Evolutionary conservation across 208 protist genomes (phyloP).

Genomic region (Leishmania major): DNA sequence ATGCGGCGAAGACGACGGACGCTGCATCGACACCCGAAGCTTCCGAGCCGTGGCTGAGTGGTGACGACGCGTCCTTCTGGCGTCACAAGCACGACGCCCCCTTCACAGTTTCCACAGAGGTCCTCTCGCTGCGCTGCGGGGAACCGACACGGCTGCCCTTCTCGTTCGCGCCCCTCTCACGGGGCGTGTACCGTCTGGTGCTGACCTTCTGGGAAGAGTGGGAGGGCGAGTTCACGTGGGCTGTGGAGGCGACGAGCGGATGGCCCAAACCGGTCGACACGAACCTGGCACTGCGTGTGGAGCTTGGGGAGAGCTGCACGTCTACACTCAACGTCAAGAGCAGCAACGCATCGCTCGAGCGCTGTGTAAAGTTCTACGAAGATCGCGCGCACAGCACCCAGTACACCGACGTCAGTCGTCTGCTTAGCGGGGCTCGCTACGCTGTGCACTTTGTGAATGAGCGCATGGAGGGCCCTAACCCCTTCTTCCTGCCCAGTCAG

Average conservation of each 20-base stretch:
- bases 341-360: constrained; percentile 68
- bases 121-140: constrained; percentile 66
- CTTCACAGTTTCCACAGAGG: constrained; percentile 76
- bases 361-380: constrained; percentile 70
- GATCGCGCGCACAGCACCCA: constrained; percentile 50
- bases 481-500: constrained; percentile 69
- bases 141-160: constrained; percentile 73
- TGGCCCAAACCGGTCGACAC: constrained; percentile 59
- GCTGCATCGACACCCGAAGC: neutral
- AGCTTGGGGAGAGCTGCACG: constrained; percentile 57
- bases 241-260: constrained; percentile 65
- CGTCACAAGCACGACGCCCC: constrained; percentile 23
- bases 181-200: constrained; percentile 72
- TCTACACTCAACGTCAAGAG: constrained; percentile 52
- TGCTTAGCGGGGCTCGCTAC: constrained; percentile 41
- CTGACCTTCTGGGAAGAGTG: constrained; percentile 87
- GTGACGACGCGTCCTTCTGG: constrained; percentile 22
- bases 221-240: constrained; percentile 91
- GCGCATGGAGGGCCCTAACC: constrained; percentile 74
- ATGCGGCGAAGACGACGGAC: neutral
- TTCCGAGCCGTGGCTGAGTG: constrained; percentile 24
- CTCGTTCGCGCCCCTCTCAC: constrained; percentile 83
- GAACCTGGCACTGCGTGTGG: constrained; percentile 57
- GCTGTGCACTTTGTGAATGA: constrained; percentile 71
- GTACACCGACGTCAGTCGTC: constrained; percentile 24